These are phyloP conservation scores for Penicillium bialowiezense DNA, from an alignment of 495 filamentous ascomycete genomes.

Conservation along the genomic window DNA sequence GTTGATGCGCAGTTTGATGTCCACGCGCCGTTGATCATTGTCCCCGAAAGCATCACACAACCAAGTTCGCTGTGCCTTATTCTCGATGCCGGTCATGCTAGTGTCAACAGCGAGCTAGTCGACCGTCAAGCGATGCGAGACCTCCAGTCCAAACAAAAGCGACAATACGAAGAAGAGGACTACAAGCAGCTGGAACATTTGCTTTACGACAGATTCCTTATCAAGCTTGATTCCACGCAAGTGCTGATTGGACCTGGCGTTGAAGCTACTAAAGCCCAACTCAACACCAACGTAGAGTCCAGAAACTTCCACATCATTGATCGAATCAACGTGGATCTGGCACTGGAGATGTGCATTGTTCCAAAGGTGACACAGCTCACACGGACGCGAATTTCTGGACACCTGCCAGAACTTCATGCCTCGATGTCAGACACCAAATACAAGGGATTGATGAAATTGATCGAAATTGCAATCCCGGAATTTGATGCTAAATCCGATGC, in stretches of 20 bases:
- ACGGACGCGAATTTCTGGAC: constrained; percentile 84
- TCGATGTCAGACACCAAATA: constrained; percentile 93
- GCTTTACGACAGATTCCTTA: constrained; percentile 92
- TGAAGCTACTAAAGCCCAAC: constrained; percentile 81
- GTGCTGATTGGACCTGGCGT: constrained; percentile 94
- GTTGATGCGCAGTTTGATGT: constrained; percentile 94
- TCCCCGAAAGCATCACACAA: constrained; percentile 85
- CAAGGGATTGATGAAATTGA: constrained; percentile 91
- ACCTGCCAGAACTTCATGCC: constrained; percentile 88
- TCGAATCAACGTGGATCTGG: constrained; percentile 94
- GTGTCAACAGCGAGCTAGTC: constrained; percentile 87
- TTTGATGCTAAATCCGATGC: constrained; percentile 55
- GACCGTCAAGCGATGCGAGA: constrained; percentile 85
- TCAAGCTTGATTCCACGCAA: constrained; percentile 91
- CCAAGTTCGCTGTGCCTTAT: constrained; percentile 83
- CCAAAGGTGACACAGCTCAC: constrained; percentile 94
- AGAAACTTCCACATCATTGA: constrained; percentile 89
- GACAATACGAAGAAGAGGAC: constrained; percentile 84
- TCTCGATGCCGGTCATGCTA: constrained; percentile 92
- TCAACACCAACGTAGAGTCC: constrained; percentile 63
- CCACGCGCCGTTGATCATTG: constrained; percentile 91
- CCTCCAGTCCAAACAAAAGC: constrained; percentile 85
- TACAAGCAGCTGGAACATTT: constrained; percentile 80
- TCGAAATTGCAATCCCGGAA: constrained; percentile 91
- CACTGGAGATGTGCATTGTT: constrained; percentile 86